Percentiles rank a stretch among this genome's conserved stretches.
Evolutionary conservation across 2,329 filamentous ascomycete genomes (phyloP).

Genomic region (Ophiostoma novo-ulmi): DNA sequence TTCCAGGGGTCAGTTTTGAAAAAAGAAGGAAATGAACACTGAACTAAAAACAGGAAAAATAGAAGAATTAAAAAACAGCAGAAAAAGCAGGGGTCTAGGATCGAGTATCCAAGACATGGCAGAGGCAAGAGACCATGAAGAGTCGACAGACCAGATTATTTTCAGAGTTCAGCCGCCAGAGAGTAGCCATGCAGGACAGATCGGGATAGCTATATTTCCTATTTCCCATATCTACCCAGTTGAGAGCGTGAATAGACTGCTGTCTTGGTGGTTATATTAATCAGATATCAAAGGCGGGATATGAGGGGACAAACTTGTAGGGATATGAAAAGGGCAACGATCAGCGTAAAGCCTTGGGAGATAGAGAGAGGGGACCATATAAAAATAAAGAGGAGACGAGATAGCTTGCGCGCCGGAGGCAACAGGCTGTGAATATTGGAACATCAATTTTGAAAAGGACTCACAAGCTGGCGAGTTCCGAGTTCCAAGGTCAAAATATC

Average conservation of each 20-base stretch:
- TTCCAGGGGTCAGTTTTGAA: conserved; percentile 14
- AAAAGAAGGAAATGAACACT: background rate
- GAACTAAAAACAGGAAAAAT: background rate
- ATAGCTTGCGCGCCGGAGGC: background rate
- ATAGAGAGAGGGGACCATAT: background rate
- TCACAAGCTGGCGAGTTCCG: background rate
- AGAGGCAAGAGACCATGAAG: conserved; percentile 24
- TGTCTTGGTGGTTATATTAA: background rate
- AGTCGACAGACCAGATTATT: conserved; percentile 28
- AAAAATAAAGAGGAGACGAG: background rate
- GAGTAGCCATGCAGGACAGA: conserved; percentile 12
- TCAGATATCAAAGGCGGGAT: background rate
- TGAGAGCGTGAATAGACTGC: background rate
- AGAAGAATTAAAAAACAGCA: background rate
- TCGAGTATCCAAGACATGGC: conserved; percentile 28
- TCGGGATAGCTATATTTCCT: conserved; percentile 19
- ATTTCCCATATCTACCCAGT: conserved; percentile 2
- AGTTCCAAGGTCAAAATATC: background rate
- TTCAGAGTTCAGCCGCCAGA: conserved; percentile 30
- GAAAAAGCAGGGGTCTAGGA: background rate
- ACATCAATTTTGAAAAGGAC: background rate
- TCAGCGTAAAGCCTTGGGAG: background rate
- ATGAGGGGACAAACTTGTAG: background rate
- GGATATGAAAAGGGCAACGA: background rate
- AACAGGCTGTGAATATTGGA: background rate